phyloP scores from a whole-genome alignment of 2,329 filamentous ascomycete species.

The Apiospora marii region DNA sequence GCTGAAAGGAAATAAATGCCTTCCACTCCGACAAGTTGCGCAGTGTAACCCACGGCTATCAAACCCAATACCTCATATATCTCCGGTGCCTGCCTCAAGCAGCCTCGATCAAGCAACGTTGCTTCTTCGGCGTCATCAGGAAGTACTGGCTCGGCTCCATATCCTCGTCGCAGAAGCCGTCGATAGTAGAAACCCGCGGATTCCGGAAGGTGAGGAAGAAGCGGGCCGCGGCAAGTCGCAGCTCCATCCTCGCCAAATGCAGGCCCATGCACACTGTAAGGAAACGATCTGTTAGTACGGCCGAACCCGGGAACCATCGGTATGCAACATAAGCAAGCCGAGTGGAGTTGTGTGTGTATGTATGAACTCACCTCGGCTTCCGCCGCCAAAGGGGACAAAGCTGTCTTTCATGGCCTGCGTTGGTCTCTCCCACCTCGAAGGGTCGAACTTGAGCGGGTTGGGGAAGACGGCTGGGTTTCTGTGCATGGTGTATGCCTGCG shows the following conservation, averaged over 20 bases:
- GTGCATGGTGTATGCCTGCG: constrained; percentile 51
- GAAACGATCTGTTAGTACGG: constrained; percentile 35
- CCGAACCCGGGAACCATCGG: constrained; percentile 32
- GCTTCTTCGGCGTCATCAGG: constrained; percentile 36
- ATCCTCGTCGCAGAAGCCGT: constrained; percentile 42
- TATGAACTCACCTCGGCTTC: constrained; percentile 36
- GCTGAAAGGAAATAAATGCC: too few species aligned
- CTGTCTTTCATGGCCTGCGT: constrained; percentile 38
- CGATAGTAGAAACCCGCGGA: constrained; percentile 36
- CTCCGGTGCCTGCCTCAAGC: constrained; percentile 38
- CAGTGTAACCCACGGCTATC: background rate
- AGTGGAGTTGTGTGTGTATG: constrained; percentile 31
- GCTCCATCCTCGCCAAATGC: constrained; percentile 62
- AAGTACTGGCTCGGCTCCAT: constrained; percentile 42
- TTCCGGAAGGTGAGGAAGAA: constrained; percentile 53
- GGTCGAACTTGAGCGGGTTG: constrained; percentile 43
- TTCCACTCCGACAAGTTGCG: too few species aligned
- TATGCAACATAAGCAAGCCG: constrained; percentile 32
- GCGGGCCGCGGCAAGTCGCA: constrained; percentile 55
- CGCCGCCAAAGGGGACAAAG: constrained; percentile 41
- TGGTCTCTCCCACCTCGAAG: constrained; percentile 36
- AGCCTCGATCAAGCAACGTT: constrained; percentile 40
- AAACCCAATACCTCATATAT: background rate
- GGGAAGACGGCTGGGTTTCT: constrained; percentile 45
- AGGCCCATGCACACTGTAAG: constrained; percentile 58